Evolutionary conservation across 495 filamentous ascomycete species (phyloP).

Genomic region (Talaromyces borbonicus): DNA sequence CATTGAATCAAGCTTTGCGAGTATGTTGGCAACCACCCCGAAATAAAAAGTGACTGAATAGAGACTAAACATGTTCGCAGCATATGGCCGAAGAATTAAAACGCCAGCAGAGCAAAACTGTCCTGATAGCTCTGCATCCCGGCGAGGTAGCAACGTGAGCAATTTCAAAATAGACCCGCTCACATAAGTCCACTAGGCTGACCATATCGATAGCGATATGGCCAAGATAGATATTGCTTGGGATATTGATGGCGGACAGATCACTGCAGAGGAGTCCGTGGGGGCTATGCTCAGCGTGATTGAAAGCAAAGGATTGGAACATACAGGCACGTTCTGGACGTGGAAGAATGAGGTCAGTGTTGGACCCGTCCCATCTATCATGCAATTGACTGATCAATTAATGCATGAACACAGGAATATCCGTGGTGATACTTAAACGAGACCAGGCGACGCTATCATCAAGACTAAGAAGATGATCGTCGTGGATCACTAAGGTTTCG

Average conservation of each 20-base stretch:
- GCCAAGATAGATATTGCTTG: conserved; percentile 35
- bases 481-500: too few relatives aligned
- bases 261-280: conserved; percentile 39
- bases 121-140: conserved; percentile 45
- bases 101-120: conserved; percentile 33
- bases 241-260: conserved; percentile 38
- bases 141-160: conserved; percentile 46
- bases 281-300: conserved; percentile 41
- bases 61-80: conserved; percentile 8
- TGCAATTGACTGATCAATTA: not conserved
- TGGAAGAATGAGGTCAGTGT: conserved; percentile 39
- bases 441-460: too few relatives aligned
- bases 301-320: conserved; percentile 32
- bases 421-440: conserved; percentile 6
- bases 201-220: conserved; percentile 24
- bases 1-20: conserved; percentile 44
- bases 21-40: conserved; percentile 10
- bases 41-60: not conserved
- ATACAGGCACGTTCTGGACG: conserved; percentile 46
- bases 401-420: not conserved
- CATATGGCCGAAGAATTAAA: conserved; percentile 46
- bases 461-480: too few relatives aligned
- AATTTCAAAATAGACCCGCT: not conserved
- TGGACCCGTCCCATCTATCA: not conserved
- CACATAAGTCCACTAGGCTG: conserved; percentile 9